A percentile compares a stretch with the other conserved stretches of the same genome.
phyloP scores from a whole-genome alignment of 164 flowering plant genomes.

The Berberis thunbergii region DNA sequence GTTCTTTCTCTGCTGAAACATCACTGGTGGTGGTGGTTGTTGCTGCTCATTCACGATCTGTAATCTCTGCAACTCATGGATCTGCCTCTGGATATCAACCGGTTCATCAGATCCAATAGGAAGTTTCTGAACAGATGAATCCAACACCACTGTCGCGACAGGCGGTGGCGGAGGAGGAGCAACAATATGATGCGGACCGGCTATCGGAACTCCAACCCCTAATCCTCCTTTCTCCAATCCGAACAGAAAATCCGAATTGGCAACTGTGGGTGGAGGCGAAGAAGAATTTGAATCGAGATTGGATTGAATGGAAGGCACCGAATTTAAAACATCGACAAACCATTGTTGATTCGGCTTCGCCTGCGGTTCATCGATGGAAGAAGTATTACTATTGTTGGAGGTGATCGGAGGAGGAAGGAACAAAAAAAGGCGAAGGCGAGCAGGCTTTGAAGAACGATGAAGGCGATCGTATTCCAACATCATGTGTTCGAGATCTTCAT shows the following conservation, averaged over 20 bases:
- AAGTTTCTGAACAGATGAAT: constrained; percentile 5
- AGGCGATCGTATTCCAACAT: constrained; percentile 76
- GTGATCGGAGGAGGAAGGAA: constrained; percentile 16
- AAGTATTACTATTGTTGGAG: background rate
- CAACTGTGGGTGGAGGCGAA: constrained; percentile 22
- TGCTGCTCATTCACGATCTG: constrained; percentile 20
- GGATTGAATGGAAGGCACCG: constrained; percentile 27
- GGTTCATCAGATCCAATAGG: constrained; percentile 19
- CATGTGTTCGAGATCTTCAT: constrained; percentile 86
- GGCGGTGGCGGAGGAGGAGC: constrained; percentile 11
- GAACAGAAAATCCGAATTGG: constrained; percentile 56
- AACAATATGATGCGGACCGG: constrained; percentile 8
- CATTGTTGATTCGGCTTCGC: constrained; percentile 47
- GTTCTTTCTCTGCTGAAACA: constrained; percentile 22
- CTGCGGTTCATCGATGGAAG: background rate
- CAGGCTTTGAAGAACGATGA: constrained; percentile 47
- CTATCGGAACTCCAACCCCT: constrained; percentile 5
- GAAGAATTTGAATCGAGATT: constrained; percentile 2
- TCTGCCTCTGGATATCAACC: constrained; percentile 41
- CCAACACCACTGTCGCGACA: background rate
- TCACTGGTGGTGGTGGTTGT: constrained; percentile 3
- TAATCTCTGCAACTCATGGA: constrained; percentile 43
- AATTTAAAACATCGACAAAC: constrained; percentile 77
- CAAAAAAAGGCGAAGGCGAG: constrained; percentile 54
- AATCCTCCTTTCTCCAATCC: constrained; percentile 48